Conservation (phyloP, 2,329 filamentous ascomycete species). For the Verticillium albo-atrum region DNA sequence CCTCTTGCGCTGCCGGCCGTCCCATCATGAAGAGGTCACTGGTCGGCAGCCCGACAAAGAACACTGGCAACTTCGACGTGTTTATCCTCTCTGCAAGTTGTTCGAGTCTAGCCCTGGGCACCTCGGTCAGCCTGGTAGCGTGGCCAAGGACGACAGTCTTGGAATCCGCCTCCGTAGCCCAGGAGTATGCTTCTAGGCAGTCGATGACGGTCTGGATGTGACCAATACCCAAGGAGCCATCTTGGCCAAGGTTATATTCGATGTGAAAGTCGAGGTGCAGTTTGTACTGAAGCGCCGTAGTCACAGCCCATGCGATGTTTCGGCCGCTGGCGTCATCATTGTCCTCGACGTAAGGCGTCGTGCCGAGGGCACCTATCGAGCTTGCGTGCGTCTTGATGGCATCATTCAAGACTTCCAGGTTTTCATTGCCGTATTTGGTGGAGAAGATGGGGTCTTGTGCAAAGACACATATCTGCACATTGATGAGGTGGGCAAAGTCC, state of each 20-base stretch:
- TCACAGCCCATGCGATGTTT: constrained; percentile 62
- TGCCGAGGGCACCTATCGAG: constrained; percentile 57
- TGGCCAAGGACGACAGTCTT: constrained; percentile 60
- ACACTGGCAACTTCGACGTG: constrained; percentile 47
- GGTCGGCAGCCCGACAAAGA: constrained; percentile 65
- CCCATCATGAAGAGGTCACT: constrained; percentile 72
- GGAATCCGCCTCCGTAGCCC: constrained; percentile 34
- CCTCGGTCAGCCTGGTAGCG: constrained; percentile 61
- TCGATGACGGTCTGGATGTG: constrained; percentile 51
- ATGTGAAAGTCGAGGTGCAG: constrained; percentile 68
- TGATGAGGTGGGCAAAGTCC: constrained; percentile 46
- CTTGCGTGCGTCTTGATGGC: constrained; percentile 19
- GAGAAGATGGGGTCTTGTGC: constrained; percentile 67
- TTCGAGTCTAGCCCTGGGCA: constrained; percentile 43
- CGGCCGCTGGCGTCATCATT: constrained; percentile 37
- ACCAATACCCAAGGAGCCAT: constrained; percentile 31
- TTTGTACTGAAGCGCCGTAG: constrained; percentile 40
- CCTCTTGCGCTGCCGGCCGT: constrained; percentile 23
- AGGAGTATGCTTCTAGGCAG: constrained; percentile 42
- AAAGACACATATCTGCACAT: constrained; percentile 66
- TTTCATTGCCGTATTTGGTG: constrained; percentile 40
- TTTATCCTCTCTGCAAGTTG: constrained; percentile 42
- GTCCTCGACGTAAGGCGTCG: constrained; percentile 66
- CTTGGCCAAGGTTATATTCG: constrained; percentile 59
- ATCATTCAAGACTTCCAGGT: constrained; percentile 40